Evolutionary conservation across 805 yeast species (phyloP), one percentile per base, ranked within the genome.

Genomic region (Ogataea thermomethanolica): DNA sequence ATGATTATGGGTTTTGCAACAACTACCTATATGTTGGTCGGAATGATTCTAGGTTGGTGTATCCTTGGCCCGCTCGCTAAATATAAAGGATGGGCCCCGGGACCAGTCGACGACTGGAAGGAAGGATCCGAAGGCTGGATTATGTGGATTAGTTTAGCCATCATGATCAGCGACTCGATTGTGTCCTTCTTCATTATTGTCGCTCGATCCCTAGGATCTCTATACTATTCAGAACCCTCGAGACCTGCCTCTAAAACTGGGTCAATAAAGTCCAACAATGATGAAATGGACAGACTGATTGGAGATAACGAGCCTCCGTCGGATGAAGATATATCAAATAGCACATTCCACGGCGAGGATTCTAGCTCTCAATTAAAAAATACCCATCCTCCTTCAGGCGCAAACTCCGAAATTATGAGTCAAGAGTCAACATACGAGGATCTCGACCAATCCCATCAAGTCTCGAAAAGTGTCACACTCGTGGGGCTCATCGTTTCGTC

Each of bases 41-140:
- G 99, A 2, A 80, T 95, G 15, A 47, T 91, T 1, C 55, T 90
- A 4, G 99, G 99, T 0, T 91, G 99, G 99, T 95, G 77, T 0
- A 64, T 91, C 1, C 65, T 91, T n/a, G 91, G 93, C 0, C 97
- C 97, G 3, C 43, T 86, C 43, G 79, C 95, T 1, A 73, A 81
- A 43, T 48, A 67, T 39, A 59, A 66, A 45, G 84, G 80, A 4
- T 93, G 98, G 97, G 95, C 96, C 0, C 81, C 89, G 0, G 95
- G 96, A 0, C 81, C 80, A 3, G 78, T 87, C 2, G 93, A 84
- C 56, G 95, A 89, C 63, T 93, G 97, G 97, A 81, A 85, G 53
- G 73, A 76, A 20, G 98, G 98, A 3, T 85, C 90, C 1, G 96
- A 91, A 57, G 99, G 98, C 6, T 91, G 99, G 99, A 87, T 93